Conservation (phyloP, 345 rosid species). For the Tarenaya hassleriana region DNA sequence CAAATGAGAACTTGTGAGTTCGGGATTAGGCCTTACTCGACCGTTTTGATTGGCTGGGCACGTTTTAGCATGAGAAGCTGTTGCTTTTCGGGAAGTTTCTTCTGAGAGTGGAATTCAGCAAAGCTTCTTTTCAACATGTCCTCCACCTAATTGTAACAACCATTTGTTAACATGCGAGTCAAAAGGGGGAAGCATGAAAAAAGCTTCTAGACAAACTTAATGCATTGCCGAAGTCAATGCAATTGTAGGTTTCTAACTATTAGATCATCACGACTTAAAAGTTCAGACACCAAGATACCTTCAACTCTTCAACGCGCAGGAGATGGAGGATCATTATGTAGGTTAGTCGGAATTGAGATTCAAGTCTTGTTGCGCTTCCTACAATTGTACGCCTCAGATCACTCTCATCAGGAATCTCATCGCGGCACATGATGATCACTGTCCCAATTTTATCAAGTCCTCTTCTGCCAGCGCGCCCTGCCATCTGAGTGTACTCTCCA, state of each 20-base stretch:
- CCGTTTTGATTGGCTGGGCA: constrained; percentile 57
- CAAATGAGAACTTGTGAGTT: constrained; percentile 1
- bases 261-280: constrained; percentile 2
- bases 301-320: constrained; percentile 95
- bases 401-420: constrained; percentile 78
- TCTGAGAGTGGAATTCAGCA: constrained; percentile 94
- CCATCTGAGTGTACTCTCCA: constrained; percentile 99
- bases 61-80: constrained; percentile 73
- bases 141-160: constrained; percentile 59
- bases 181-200: constrained; percentile 2
- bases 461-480: constrained; percentile 99
- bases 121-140: constrained; percentile 99
- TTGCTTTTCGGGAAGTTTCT: constrained; percentile 81
- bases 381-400: constrained; percentile 54
- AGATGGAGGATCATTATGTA: constrained; percentile 97
- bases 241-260: constrained; percentile 12
- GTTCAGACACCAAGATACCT: constrained; percentile 45
- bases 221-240: constrained; percentile 4
- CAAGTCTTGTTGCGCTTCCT: constrained; percentile 79
- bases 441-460: constrained; percentile 97
- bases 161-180: constrained; percentile 12
- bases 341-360: constrained; percentile 93
- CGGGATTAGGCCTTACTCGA: constrained; percentile 55
- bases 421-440: constrained; percentile 87
- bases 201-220: constrained; percentile 8